Evolutionary conservation across 2,329 filamentous ascomycete species (phyloP), one percentile per base, ranked within the genome.

Genomic region (Clarireedia paspali): DNA sequence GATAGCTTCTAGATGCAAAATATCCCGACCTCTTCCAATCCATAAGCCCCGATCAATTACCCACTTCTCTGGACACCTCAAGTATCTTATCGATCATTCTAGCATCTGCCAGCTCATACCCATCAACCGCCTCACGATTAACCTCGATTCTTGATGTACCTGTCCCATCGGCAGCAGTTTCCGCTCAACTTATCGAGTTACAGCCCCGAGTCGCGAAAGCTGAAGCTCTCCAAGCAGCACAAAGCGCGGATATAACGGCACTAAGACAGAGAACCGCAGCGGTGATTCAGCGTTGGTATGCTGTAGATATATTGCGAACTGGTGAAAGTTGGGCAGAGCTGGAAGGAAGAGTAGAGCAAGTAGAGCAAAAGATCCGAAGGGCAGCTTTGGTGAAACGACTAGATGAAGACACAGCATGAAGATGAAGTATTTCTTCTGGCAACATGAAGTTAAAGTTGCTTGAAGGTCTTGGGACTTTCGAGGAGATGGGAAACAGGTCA

Each of bases 311-410:
- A 44, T 48, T 70, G 15, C 54, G 60, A 17, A 58, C 61, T 23
- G 68, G 68, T 23, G 67, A 70, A n/a, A 61, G 42, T 23, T 70
- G 67, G 68, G 68, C 68, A 23, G 66, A 68, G 26, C 39, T 69
- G 26, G 67, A 68, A 52, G 64, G 61, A 30, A 59, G 67, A 53
- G 60, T 70, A 34, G 63, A 61, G 27, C 57, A 57, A 17, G 62
- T 67, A 5, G 68, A 70, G 53, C 64, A 63, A 55, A 60, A 58
- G 36, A 55, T 68, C 12, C 59, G 64, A 20, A 57, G 64, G 24
- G 60, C 59, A 23, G 54, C 58, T 20, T 38, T 60, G 24, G 60
- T 62, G 17, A 65, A 56, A 52, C 54, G 55, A 40, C 38, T 59
- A 24, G 63, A 67, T 27, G 56, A 62, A 50, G 58, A 55, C 2